phyloP scores from a whole-genome alignment of 176 grass and related monocot species.

The Aechmea fasciata region DNA sequence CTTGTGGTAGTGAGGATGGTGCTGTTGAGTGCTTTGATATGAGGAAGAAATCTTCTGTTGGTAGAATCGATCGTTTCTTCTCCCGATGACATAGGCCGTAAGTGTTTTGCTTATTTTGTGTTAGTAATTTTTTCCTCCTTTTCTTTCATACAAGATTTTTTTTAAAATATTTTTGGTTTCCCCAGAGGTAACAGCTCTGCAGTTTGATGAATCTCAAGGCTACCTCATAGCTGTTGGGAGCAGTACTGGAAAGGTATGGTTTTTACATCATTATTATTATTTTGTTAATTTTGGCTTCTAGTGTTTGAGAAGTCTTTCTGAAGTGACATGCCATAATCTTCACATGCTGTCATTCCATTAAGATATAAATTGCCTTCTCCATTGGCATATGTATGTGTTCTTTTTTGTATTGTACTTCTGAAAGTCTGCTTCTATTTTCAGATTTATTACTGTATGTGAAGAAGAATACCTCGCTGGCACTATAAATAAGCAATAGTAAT shows the following conservation, averaged over 20 bases:
- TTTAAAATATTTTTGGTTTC: neutral
- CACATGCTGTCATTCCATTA: too few species aligned
- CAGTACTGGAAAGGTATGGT: constrained; percentile 68
- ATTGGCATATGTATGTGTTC: too few species aligned
- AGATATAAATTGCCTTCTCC: too few species aligned
- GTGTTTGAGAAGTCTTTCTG: neutral
- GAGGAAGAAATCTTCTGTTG: constrained; percentile 73
- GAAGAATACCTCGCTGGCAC: too few species aligned
- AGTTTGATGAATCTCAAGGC: constrained; percentile 85
- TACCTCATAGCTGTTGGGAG: constrained; percentile 77
- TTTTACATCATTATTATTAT: constrained; percentile 16
- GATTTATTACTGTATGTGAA: too few species aligned
- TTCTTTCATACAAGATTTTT: neutral
- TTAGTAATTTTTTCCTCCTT: neutral
- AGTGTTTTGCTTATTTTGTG: neutral
- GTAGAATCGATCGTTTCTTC: constrained; percentile 59
- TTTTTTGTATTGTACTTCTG: too few species aligned
- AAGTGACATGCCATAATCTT: neutral
- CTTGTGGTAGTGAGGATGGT: constrained; percentile 90
- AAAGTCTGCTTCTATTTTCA: too few species aligned
- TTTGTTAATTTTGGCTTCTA: neutral
- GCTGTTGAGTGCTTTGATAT: constrained; percentile 95
- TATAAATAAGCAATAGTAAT: too few species aligned
- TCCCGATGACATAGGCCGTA: constrained; percentile 64
- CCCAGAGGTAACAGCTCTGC: constrained; percentile 82